Percentiles rank a stretch among this genome's conserved stretches.
Conservation (phyloP, 257 asterid species). For the Prunella vulgaris region DNA sequence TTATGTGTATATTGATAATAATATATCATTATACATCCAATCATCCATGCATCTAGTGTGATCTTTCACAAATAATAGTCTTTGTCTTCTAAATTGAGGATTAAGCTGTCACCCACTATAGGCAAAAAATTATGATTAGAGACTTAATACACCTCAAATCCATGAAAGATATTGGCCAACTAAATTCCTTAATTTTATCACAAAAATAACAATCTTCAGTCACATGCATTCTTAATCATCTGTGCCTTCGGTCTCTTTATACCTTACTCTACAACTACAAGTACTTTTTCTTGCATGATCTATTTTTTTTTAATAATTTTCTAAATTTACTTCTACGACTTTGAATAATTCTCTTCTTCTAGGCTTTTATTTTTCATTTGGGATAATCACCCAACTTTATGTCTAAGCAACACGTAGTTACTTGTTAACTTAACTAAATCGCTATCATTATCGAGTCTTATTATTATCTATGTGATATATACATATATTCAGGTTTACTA, state of each 20-base stretch:
- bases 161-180: slow-evolving; percentile 36
- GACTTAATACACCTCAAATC: slow-evolving; percentile 8
- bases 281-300: background rate
- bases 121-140: background rate
- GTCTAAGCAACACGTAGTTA: slow-evolving; percentile 16
- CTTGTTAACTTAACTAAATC: slow-evolving; percentile 18
- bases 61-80: background rate
- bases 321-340: background rate
- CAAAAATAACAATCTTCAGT: background rate
- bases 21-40: no score
- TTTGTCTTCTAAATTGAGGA: slow-evolving; percentile 6
- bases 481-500: no score
- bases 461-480: background rate
- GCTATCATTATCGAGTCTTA: background rate
- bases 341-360: background rate
- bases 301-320: background rate
- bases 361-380: background rate
- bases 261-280: background rate
- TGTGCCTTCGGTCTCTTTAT: background rate
- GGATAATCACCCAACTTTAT: slow-evolving; percentile 1
- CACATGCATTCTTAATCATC: background rate
- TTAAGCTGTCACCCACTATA: slow-evolving; percentile 23
- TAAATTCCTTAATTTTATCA: background rate
- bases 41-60: no score
- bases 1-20: no score